Conservation (phyloP, 2,329 filamentous ascomycete species). For the Talaromyces sp. region DNA sequence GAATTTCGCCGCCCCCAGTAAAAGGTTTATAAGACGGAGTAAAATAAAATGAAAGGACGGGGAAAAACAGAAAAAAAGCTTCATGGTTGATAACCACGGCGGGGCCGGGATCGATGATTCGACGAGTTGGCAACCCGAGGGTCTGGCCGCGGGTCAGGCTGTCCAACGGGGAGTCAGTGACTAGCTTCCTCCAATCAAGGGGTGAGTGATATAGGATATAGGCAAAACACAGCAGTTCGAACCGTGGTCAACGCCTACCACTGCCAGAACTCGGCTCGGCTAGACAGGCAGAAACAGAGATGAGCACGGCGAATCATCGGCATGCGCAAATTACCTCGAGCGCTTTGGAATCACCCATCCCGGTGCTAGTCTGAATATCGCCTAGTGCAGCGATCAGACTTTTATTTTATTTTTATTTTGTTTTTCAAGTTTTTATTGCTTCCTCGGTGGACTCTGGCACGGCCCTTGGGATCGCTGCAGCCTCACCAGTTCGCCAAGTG, state of each 20-base stretch:
- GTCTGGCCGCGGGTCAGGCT: not conserved
- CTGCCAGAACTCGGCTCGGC: not conserved
- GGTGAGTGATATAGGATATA: not conserved
- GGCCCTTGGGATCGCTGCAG: not conserved
- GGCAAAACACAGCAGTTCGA: not conserved
- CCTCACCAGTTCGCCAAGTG: not conserved
- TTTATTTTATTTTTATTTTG: not conserved
- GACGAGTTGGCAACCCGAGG: not conserved
- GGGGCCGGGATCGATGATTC: not conserved
- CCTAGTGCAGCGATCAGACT: not conserved
- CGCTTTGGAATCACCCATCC: not conserved
- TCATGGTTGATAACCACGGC: not conserved
- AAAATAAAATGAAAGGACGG: not conserved
- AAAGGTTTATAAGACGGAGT: not conserved
- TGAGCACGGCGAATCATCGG: not conserved
- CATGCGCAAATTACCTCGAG: not conserved
- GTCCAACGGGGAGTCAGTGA: too few species aligned
- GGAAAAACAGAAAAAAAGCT: not conserved
- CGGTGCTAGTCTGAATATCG: not conserved
- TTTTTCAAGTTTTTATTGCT: not conserved
- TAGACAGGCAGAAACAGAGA: not conserved
- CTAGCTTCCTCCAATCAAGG: not conserved
- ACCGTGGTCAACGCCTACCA: not conserved
- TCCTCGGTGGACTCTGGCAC: not conserved
- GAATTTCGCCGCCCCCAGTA: not conserved